phyloP scores from a whole-genome alignment of 441 rosid genomes.

The Bocquillonia castaneifolia region DNA sequence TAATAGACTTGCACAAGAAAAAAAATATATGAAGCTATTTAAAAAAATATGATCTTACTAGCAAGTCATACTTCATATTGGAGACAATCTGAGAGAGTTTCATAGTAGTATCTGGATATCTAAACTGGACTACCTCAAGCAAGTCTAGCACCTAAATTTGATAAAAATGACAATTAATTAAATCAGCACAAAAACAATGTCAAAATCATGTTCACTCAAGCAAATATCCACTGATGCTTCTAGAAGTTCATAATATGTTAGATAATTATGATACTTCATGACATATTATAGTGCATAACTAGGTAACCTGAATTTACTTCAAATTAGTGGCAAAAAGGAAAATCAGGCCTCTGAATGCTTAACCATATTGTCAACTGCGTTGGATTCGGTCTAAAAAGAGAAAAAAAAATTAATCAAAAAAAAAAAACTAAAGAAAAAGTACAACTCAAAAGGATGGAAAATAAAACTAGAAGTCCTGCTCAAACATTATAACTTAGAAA shows the following conservation, averaged over 20 bases:
- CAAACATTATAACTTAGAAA: neutral
- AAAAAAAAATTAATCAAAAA: too few species aligned
- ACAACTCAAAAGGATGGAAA: neutral
- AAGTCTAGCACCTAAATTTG: conserved; percentile 67
- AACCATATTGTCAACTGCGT: too few species aligned
- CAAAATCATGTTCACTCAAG: conserved; percentile 21
- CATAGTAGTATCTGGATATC: conserved; percentile 72
- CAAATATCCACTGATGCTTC: too few species aligned
- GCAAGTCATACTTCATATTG: conserved; percentile 55
- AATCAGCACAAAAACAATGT: too few species aligned
- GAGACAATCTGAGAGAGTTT: conserved; percentile 69
- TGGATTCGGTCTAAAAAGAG: too few species aligned
- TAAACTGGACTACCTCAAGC: conserved; percentile 86
- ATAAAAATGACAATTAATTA: conserved; percentile 14
- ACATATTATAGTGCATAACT: too few species aligned
- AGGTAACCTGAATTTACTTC: too few species aligned
- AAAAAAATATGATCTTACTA: conserved; percentile 47
- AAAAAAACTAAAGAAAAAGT: too few species aligned
- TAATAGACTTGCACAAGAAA: conserved; percentile 11
- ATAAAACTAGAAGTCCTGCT: neutral
- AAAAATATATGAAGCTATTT: neutral
- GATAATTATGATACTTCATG: too few species aligned
- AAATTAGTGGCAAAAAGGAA: too few species aligned
- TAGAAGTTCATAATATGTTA: too few species aligned
- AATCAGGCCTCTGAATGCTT: too few species aligned